Base-by-base conservation (phyloP, 1,139 yeast genomes). In the Yamadazyma spencermartinsiae region DNA sequence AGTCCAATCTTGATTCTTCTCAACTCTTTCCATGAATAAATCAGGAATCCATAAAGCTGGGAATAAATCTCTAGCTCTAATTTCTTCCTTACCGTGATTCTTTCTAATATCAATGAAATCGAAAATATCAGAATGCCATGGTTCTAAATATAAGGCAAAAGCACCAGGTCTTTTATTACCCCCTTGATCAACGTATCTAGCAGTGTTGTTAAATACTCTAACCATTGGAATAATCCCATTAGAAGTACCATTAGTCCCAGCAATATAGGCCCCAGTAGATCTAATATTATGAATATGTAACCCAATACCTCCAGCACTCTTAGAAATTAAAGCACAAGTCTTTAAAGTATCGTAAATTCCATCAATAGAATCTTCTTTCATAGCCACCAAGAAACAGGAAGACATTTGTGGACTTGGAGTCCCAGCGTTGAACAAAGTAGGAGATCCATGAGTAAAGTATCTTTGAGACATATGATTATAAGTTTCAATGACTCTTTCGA, bases 81-180 rank as follows among this genome's bases (percentile, higher is more conserved):
- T 76, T 67, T 87, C 96, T 65, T 87, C 96, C 57, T 86, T 87
- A 48, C 96, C 96, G 58, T 87, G 95, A 61, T 86, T 87, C 68
- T 87, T 87, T 63, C 95, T 80, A 50, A 87, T 77, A 50, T 87
- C 94, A 40, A 87, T 69, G 57, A 87, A 84, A 43, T 86, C 95
- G 58, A 86, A 82, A 41, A 87, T 76, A 58, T 87, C 96, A 17
- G 87, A 79, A 56, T 87, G 96, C 96, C 96, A 87, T 50, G 96
- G 95, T 66, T 87, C 96, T 42, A 87, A 70, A 62, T 87, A 87
- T 41, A 87, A 67, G 31, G 96, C 95, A 61, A 87, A 85, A 11
- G 96, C 96, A 56, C 96, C 96, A 2, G 96, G 96, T 58, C 96
- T 79, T 64, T 88, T 88, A 71, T 87, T 87, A 52, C 96, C 96